These are phyloP conservation scores for Casuarina glauca DNA, from an alignment of 306 rosid species.

Conservation along the genomic window DNA sequence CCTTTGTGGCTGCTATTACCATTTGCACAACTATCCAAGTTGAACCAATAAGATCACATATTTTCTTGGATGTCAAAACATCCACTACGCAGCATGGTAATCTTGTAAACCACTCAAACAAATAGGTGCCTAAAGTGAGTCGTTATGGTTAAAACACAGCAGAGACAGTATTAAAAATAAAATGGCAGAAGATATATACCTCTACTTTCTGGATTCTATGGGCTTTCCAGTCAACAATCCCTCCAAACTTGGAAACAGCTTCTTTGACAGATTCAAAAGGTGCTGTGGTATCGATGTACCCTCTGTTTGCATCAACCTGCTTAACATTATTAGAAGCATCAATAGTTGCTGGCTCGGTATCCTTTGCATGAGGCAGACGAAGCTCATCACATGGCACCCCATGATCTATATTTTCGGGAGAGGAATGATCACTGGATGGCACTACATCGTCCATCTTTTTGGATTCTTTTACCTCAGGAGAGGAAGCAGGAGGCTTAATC, in stretches of 20 bases:
- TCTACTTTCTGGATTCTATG: conserved; percentile 86
- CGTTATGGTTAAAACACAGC: background rate
- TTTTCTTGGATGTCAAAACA: background rate
- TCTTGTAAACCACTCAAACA: background rate
- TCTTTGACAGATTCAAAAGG: conserved; percentile 98
- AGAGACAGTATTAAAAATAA: conserved; percentile 11
- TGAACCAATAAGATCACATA: background rate
- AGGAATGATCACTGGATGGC: conserved; percentile 10
- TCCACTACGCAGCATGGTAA: background rate
- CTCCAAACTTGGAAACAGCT: conserved; percentile 98
- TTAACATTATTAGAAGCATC: conserved; percentile 42
- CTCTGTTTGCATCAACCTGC: conserved; percentile 49
- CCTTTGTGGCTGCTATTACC: background rate
- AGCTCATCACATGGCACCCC: conserved; percentile 21
- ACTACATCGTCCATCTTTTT: background rate
- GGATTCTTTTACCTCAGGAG: conserved; percentile 30
- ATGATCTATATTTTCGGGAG: conserved; percentile 32
- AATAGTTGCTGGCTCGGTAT: conserved; percentile 24
- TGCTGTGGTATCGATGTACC: conserved; percentile 78
- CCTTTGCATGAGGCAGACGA: conserved; percentile 25
- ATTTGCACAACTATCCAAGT: background rate
- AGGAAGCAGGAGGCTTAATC: conserved; percentile 32
- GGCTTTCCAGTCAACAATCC: conserved; percentile 99
- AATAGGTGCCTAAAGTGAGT: conserved; percentile 1
- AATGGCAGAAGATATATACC: conserved; percentile 50